A percentile compares a stretch with the other conserved stretches of the same genome.
phyloP scores from a whole-genome alignment of 225 moss, liverwort and hornwort species.

The Thuidium tamariscinum region DNA sequence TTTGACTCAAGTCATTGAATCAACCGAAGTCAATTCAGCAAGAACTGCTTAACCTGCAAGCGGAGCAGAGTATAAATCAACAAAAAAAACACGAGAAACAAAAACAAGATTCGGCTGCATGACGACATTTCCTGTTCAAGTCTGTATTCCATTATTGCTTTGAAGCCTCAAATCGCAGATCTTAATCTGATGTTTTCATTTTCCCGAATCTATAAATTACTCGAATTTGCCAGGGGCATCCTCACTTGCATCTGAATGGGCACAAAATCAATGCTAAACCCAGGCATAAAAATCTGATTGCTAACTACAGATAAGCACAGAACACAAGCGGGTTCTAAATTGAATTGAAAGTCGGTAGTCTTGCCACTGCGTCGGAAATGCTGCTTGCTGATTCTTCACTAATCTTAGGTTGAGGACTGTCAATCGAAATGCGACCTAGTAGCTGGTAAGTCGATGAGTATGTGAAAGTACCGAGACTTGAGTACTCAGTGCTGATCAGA shows the following conservation, averaged over 20 bases:
- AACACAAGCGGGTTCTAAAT: neutral
- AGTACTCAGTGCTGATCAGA: constrained; percentile 2
- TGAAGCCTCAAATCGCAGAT: neutral
- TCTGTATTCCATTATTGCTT: neutral
- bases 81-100: neutral
- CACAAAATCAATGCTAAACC: neutral
- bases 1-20: neutral
- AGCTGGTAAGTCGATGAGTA: neutral
- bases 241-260: constrained; percentile 2
- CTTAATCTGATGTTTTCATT: neutral
- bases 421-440: neutral
- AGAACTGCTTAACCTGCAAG: neutral
- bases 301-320: neutral
- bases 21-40: neutral
- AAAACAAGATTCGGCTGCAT: neutral
- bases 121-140: neutral
- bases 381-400: neutral
- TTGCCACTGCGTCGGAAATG: neutral
- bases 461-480: neutral
- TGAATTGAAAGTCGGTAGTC: neutral
- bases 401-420: neutral
- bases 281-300: neutral
- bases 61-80: neutral
- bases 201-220: neutral
- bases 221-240: neutral